Conservation (phyloP, 768 basidiomycete species). For the Termitomyces sp. region DNA sequence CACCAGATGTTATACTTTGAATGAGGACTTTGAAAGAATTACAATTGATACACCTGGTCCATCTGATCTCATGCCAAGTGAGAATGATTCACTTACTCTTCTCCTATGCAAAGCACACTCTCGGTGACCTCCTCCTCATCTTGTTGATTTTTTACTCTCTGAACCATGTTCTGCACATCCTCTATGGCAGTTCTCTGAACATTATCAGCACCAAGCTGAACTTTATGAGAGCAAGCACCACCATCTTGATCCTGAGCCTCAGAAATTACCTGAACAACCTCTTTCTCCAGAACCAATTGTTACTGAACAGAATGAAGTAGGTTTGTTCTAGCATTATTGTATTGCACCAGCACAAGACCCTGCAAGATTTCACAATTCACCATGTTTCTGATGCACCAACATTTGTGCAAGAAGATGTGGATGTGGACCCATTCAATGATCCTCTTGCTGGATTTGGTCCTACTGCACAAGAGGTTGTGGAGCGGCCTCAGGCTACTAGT, state of each 20-base stretch:
- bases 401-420: not conserved
- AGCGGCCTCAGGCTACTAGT: not conserved
- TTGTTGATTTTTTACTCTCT: not conserved
- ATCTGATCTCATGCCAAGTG: not conserved
- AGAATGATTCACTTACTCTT: not conserved
- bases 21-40: not conserved
- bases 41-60: not conserved
- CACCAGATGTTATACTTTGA: not conserved
- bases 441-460: not conserved
- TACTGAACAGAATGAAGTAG: not conserved
- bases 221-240: not conserved
- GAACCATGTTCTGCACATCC: not conserved
- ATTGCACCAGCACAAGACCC: not conserved
- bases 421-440: too few species aligned
- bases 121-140: not conserved
- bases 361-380: not conserved
- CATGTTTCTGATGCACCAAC: not conserved
- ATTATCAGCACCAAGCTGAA: not conserved
- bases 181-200: not conserved
- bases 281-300: not conserved
- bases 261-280: not conserved
- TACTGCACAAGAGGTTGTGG: not conserved
- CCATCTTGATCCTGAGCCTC: not conserved
- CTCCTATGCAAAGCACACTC: not conserved
- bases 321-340: not conserved